Conservation (phyloP, 768 basidiomycete species). For the Auriscalpium orientale region DNA sequence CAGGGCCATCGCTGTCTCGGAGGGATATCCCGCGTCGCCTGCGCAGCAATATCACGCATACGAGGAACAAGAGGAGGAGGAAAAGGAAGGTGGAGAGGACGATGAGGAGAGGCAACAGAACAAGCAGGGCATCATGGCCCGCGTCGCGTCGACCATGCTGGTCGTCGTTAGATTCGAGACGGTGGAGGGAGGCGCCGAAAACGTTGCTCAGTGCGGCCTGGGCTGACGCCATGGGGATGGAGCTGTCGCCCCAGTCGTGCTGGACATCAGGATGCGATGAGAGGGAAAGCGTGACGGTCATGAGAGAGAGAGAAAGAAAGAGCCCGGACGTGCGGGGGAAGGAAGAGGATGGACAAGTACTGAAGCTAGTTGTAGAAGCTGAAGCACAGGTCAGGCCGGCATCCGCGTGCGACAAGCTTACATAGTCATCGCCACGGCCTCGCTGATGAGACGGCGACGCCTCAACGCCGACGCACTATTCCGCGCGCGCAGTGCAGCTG, state of each 20-base stretch:
- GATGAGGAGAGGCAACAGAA: conserved; percentile 90
- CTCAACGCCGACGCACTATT: no score
- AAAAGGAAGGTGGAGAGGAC: conserved; percentile 90
- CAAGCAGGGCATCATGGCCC: conserved; percentile 62
- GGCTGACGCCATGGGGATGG: neutral
- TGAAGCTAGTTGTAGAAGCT: neutral
- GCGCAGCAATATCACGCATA: conserved; percentile 82
- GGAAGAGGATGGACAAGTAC: neutral
- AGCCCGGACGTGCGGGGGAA: neutral
- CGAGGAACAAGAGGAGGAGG: conserved; percentile 83
- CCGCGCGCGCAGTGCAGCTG: no score
- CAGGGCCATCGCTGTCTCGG: conserved; percentile 83
- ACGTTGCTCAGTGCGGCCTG: neutral
- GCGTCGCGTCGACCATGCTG: conserved; percentile 12
- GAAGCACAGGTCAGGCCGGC: neutral
- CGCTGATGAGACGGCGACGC: no score
- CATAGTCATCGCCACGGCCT: neutral
- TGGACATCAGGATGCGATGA: neutral
- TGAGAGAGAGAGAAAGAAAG: neutral
- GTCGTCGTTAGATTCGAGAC: conserved; percentile 3
- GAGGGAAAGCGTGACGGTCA: neutral
- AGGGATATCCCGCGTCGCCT: conserved; percentile 70
- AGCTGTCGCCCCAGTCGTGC: neutral
- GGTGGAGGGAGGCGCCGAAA: neutral
- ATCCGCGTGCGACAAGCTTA: neutral